Percentiles rank a stretch among this genome's conserved stretches.
Evolutionary conservation across 345 rosid genomes (phyloP).

Genomic region (Eucalyptus regnans): DNA sequence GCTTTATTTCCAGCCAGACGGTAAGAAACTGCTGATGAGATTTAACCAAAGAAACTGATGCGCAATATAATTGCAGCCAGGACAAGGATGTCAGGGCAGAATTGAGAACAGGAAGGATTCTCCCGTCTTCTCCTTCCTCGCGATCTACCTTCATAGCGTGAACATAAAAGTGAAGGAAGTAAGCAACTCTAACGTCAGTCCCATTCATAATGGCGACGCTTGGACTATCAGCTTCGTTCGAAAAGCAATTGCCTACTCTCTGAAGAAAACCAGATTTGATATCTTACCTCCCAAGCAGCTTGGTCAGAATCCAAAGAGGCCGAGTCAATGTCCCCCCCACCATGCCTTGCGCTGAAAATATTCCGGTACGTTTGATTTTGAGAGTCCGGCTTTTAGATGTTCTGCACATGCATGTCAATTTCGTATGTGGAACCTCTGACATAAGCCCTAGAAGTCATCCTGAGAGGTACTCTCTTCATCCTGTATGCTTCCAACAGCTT

Average conservation of each 20-base stretch:
- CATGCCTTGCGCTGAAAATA: constrained; percentile 3
- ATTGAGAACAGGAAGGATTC: constrained; percentile 81
- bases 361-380: constrained; percentile 13
- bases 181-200: constrained; percentile 53
- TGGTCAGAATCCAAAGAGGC: constrained; percentile 10
- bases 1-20: neutral
- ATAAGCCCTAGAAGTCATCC: constrained; percentile 39
- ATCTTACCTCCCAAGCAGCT: neutral
- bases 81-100: neutral
- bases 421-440: constrained; percentile 63
- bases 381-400: constrained; percentile 33
- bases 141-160: constrained; percentile 26
- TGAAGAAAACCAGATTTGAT: constrained; percentile 17
- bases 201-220: constrained; percentile 41
- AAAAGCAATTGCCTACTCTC: constrained; percentile 23
- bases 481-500: constrained; percentile 62
- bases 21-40: neutral
- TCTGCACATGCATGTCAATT: constrained; percentile 54
- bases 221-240: constrained; percentile 11
- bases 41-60: neutral
- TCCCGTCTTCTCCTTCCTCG: constrained; percentile 66
- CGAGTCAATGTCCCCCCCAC: constrained; percentile 18
- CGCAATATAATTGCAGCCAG: neutral
- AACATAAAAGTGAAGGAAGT: constrained; percentile 78
- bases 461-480: constrained; percentile 56